phyloP scores from a whole-genome alignment of 345 rosid species.

The Lumnitzera racemosa region DNA sequence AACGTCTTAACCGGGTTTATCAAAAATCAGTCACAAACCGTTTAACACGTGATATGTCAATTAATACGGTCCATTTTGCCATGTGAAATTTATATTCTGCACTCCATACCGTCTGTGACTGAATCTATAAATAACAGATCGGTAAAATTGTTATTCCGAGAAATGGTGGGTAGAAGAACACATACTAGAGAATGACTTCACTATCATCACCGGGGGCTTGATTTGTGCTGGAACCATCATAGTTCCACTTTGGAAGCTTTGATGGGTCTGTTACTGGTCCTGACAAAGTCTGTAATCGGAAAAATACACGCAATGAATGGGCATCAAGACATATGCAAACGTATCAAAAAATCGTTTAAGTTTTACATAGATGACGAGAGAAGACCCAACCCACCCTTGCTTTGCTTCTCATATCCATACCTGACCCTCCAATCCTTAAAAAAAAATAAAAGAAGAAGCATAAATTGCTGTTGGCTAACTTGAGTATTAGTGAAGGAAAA shows the following conservation, averaged over 20 bases:
- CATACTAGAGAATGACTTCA: conserved; percentile 71
- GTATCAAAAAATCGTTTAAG: no score
- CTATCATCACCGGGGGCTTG: conserved; percentile 78
- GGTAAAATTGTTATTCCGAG: no score
- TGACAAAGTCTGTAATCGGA: conserved; percentile 37
- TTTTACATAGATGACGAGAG: background rate
- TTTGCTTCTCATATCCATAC: conserved; percentile 71
- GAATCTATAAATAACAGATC: no score
- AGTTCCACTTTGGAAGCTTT: conserved; percentile 73
- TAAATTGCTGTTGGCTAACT: background rate
- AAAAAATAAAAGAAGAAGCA: background rate
- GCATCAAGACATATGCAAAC: no score
- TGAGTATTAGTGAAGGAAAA: background rate
- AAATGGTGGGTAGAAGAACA: conserved; percentile 2
- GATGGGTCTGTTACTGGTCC: conserved; percentile 53
- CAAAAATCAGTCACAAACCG: no score
- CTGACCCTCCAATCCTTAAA: conserved; percentile 71
- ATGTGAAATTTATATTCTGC: no score
- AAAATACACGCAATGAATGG: background rate
- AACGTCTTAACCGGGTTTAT: no score
- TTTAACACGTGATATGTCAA: no score
- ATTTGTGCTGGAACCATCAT: conserved; percentile 70
- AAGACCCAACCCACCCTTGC: conserved; percentile 33
- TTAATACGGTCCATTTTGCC: no score
- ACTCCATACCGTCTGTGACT: no score